Evolutionary conservation across 2,329 filamentous ascomycete species (phyloP).

Genomic region (Exutisphaerella laricina): DNA sequence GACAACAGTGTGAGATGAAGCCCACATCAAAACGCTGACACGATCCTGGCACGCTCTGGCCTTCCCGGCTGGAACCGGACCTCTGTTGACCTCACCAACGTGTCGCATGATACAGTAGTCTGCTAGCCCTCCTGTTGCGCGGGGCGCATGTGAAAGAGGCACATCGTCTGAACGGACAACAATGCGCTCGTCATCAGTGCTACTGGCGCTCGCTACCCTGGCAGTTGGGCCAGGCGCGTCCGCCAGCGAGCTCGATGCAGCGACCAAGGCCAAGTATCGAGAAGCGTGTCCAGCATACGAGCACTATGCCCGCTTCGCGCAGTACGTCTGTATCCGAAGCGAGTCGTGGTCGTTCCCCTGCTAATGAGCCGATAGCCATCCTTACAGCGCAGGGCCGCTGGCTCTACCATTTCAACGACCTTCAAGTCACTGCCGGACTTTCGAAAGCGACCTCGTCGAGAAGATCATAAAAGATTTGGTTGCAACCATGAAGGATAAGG

Average conservation of each 20-base stretch:
- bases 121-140: constrained; percentile 1
- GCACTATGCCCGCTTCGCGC: constrained; percentile 35
- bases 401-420: constrained; percentile 82
- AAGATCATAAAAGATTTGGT: constrained; percentile 80
- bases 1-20: too few relatives aligned
- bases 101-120: constrained; percentile 1
- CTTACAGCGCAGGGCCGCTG: constrained; percentile 73
- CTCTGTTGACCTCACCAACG: constrained; percentile 3
- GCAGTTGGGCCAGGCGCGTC: constrained; percentile 20
- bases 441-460: constrained; percentile 80
- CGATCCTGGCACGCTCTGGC: too few relatives aligned
- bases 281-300: constrained; percentile 37
- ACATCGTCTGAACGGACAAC: background rate
- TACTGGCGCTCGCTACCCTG: constrained; percentile 28
- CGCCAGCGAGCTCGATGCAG: constrained; percentile 20
- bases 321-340: constrained; percentile 33
- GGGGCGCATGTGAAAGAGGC: constrained; percentile 1
- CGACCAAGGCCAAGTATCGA: constrained; percentile 31
- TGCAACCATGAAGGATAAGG: constrained; percentile 71
- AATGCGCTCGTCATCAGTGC: constrained; percentile 24
- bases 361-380: too few relatives aligned
- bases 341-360: too few relatives aligned
- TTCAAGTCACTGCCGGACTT: constrained; percentile 74
- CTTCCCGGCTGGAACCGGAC: background rate
- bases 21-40: too few relatives aligned